These are phyloP conservation scores for Acer yangbiense DNA, from an alignment of 345 rosid species.

Conservation along the genomic window DNA sequence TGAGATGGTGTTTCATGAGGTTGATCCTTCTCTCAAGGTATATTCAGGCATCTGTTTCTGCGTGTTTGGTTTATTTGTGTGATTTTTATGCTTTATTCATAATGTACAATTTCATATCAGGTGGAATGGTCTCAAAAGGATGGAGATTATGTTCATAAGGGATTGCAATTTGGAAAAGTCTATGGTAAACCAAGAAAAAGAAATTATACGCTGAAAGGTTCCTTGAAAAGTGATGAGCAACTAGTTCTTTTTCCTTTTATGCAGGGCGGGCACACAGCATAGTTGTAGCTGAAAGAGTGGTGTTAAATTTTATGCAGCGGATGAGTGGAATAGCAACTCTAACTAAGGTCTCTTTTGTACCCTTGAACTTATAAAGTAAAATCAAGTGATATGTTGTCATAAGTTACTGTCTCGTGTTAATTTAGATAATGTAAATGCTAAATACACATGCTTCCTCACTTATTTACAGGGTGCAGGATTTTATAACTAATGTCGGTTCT, in stretches of 20 bases:
- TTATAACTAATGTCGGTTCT: conserved; percentile 16
- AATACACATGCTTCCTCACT: not conserved
- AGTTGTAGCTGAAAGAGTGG: conserved; percentile 91
- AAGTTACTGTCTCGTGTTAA: not conserved
- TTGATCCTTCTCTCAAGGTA: conserved; percentile 88
- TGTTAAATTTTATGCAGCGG: conserved; percentile 92
- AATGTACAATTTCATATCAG: conserved; percentile 36
- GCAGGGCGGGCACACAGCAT: conserved; percentile 83
- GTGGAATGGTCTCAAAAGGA: conserved; percentile 85
- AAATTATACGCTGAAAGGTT: not conserved
- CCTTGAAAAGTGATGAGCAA: not conserved
- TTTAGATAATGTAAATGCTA: not conserved
- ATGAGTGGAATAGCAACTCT: conserved; percentile 99
- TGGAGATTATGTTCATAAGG: conserved; percentile 81
- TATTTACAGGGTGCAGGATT: not conserved
- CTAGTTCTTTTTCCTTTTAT: conserved; percentile 8
- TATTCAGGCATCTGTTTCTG: conserved; percentile 1
- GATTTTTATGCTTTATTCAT: conserved; percentile 22
- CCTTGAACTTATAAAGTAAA: conserved; percentile 9
- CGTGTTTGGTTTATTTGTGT: conserved; percentile 16
- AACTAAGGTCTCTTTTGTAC: conserved; percentile 60
- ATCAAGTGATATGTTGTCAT: conserved; percentile 2
- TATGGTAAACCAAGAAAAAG: conserved; percentile 43
- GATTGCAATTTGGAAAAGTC: conserved; percentile 91
- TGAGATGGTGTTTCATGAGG: conserved; percentile 82